Evolutionary conservation across 371 early-diverging fungal genomes (phyloP), one percentile per base, ranked within the genome.

Genomic region (Entomophthora muscae): DNA sequence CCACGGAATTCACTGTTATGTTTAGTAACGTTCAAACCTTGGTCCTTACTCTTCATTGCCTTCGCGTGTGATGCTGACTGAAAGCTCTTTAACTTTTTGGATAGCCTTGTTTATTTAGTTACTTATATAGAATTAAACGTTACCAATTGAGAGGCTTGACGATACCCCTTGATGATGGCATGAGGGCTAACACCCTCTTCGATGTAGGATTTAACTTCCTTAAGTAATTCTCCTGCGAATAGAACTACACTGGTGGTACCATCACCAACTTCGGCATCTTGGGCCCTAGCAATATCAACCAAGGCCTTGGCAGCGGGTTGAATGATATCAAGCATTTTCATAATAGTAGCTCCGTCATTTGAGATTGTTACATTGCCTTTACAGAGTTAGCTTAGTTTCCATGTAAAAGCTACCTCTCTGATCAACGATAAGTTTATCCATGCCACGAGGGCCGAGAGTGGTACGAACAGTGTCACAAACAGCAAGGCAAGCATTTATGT

Each of bases 231-330:
- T 61, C 92, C 93, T 51, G 99, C 95, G 33, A 99, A 80, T 32
- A 99, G 78, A 17, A 98, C 97, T 13, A 99, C 99, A 77, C 93
- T 93, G 13, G 99, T 99, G 29, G 99, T 99, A 66, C 99, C 99
- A 74, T 99, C 99, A 64, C 99, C 99, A 51, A 87, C 90, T 81
- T 99, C 99, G n/a, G 93, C 95, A 80, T 99, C 99, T 81, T 99
- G 99, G 57, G 98, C 89, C 66, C 98, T 84, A 51, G 98, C 95
- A 74, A 99, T 93, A 69, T 93, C 95, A 10, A 97, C 97, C 30
- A 99, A 78, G 3, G 98, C 89, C 77, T 94, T 93, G 65, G 93
- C 99, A 31, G 98, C 98, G 56, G 99, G 99, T 73, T 99, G 99
- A 52, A 94, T 93, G 68, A 98, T 92, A 71, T 98, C 97, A 66